phyloP scores from a whole-genome alignment of 1,284 basidiomycete genomes.

The Xanthoconium separans region DNA sequence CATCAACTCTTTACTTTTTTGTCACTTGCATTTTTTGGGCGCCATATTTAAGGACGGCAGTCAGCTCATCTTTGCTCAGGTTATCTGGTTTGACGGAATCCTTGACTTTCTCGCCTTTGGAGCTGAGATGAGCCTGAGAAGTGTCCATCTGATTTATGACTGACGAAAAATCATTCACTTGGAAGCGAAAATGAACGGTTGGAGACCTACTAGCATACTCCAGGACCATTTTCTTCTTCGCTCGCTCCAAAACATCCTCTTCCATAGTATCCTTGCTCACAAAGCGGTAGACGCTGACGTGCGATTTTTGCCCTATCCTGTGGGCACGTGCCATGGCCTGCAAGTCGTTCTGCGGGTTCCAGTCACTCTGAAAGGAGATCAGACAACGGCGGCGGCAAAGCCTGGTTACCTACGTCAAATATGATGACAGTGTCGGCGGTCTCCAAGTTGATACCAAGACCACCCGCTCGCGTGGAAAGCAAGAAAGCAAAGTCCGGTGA shows the following conservation, averaged over 20 bases:
- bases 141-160: slow-evolving; percentile 99
- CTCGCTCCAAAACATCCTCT: slow-evolving; percentile 96
- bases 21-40: slow-evolving; percentile 88
- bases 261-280: slow-evolving; percentile 99
- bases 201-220: slow-evolving; percentile 92
- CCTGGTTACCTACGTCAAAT: slow-evolving; percentile 77
- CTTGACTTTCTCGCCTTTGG: slow-evolving; percentile 65
- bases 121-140: slow-evolving; percentile 92
- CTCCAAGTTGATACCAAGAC: slow-evolving; percentile 97
- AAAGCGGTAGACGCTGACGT: slow-evolving; percentile 97
- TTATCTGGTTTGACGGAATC: slow-evolving; percentile 81
- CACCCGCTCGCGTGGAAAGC: slow-evolving; percentile 95
- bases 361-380: slow-evolving; percentile 64
- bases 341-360: slow-evolving; percentile 98
- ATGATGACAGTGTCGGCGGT: slow-evolving; percentile 99
- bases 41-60: slow-evolving; percentile 98
- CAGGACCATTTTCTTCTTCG: slow-evolving; percentile 99
- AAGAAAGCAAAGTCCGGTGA: slow-evolving; percentile 97
- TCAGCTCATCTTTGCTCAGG: slow-evolving; percentile 96
- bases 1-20: slow-evolving; percentile 7
- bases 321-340: slow-evolving; percentile 99
- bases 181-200: slow-evolving; percentile 6
- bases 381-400: slow-evolving; percentile 15
- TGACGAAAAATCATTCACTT: slow-evolving; percentile 32
- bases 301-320: slow-evolving; percentile 95